These are phyloP conservation scores for Salvia sclarea DNA, from an alignment of 305 asterid genomes.

Conservation along the genomic window DNA sequence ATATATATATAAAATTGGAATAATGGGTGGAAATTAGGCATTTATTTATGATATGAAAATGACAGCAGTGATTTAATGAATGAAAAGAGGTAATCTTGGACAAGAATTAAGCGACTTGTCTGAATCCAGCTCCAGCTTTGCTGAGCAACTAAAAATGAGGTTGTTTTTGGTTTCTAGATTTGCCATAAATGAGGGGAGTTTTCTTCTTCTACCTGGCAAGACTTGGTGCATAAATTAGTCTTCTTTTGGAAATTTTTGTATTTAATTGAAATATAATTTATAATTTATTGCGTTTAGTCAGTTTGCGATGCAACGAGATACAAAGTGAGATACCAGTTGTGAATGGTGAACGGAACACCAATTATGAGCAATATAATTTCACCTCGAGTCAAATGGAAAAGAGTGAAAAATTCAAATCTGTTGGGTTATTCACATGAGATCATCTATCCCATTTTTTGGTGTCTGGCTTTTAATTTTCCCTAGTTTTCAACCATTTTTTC, in stretches of 20 bases:
- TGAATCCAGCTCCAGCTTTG: conserved; percentile 26
- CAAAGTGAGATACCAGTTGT: too few relatives aligned
- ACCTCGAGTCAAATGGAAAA: too few relatives aligned
- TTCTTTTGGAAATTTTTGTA: not conserved
- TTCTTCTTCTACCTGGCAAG: conserved; percentile 37
- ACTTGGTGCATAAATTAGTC: not conserved
- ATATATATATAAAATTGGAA: not conserved
- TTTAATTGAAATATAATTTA: too few relatives aligned
- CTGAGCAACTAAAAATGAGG: conserved; percentile 24
- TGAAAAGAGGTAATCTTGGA: conserved; percentile 29
- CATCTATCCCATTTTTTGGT: too few relatives aligned
- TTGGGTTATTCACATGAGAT: too few relatives aligned
- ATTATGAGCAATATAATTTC: too few relatives aligned
- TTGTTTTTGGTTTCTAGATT: conserved; percentile 21
- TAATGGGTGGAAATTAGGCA: not conserved
- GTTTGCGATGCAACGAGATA: too few relatives aligned
- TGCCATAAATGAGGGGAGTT: conserved; percentile 29
- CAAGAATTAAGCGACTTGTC: conserved; percentile 18
- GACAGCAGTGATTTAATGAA: conserved; percentile 36
- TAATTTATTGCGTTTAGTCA: too few relatives aligned
- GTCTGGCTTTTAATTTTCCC: too few relatives aligned
- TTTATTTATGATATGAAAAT: conserved; percentile 33
- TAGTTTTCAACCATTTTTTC: too few relatives aligned
- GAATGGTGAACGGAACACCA: too few relatives aligned
- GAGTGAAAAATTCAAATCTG: too few relatives aligned